Evolutionary conservation across 192 early-diverging fungal genomes (phyloP).

Genomic region (Coemansia sp.): DNA sequence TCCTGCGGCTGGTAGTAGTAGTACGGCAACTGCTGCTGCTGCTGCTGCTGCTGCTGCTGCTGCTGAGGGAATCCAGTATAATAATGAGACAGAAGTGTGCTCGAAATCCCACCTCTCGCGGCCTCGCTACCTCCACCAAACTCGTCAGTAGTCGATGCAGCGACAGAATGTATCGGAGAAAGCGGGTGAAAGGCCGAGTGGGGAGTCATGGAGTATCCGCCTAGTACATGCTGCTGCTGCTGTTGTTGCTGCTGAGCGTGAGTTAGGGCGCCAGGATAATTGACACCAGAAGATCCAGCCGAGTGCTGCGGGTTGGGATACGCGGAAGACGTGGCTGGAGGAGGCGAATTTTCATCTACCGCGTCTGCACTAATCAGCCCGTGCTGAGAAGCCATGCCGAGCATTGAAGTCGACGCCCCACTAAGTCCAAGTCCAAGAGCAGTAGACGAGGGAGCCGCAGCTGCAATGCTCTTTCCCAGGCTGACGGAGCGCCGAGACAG

Average conservation of each 20-base stretch:
- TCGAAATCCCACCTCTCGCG: not conserved
- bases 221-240: conserved; percentile 17
- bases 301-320: conserved; percentile 24
- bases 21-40: conserved; percentile 16
- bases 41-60: conserved; percentile 19
- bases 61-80: conserved; percentile 14
- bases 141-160: conserved; percentile 22
- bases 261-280: conserved; percentile 4
- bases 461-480: conserved; percentile 29
- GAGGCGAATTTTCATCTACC: conserved; percentile 1
- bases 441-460: conserved; percentile 13
- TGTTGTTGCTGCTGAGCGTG: conserved; percentile 26
- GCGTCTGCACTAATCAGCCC: not conserved
- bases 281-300: conserved; percentile 12
- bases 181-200: conserved; percentile 44
- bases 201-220: conserved; percentile 21
- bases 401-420: conserved; percentile 28
- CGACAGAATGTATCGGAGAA: conserved; percentile 27
- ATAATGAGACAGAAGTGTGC: conserved; percentile 6
- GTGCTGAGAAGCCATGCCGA: conserved; percentile 1
- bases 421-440: conserved; percentile 40
- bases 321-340: conserved; percentile 8
- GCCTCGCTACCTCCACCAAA: conserved; percentile 16
- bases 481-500: conserved; percentile 45
- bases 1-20: conserved; percentile 22